A percentile compares a stretch with the other conserved stretches of the same genome.
Conservation (phyloP, 2,329 filamentous ascomycete genomes). For the Pseudogymnoascus verrucosus region DNA sequence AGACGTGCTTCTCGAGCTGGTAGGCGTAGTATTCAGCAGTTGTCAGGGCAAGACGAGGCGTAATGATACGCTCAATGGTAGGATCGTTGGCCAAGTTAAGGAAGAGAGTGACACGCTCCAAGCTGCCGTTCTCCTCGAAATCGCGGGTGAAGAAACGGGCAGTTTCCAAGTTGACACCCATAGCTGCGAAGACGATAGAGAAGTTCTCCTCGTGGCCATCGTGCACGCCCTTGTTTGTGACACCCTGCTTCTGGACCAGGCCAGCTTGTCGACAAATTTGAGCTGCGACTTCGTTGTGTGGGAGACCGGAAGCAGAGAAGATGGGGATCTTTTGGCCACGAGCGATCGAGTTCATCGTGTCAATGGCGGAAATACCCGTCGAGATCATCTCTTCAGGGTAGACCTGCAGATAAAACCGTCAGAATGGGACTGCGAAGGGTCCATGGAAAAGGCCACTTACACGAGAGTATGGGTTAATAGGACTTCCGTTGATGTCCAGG, state of each 20-base stretch:
- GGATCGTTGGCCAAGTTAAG: slow-evolving; percentile 98
- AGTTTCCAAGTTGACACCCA: slow-evolving; percentile 99
- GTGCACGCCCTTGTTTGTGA: slow-evolving; percentile 87
- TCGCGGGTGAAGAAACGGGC: slow-evolving; percentile 97
- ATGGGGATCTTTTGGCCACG: slow-evolving; percentile 99
- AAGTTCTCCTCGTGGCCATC: slow-evolving; percentile 99
- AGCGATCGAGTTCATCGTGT: slow-evolving; percentile 96
- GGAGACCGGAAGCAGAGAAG: slow-evolving; percentile 95
- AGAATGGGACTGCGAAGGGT: background rate
- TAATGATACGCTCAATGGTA: slow-evolving; percentile 99
- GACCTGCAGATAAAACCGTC: slow-evolving; percentile 46
- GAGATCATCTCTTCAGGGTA: slow-evolving; percentile 99
- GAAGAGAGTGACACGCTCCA: slow-evolving; percentile 96
- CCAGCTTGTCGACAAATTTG: slow-evolving; percentile 97
- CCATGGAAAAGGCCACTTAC: slow-evolving; percentile 41
- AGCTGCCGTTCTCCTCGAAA: slow-evolving; percentile 97
- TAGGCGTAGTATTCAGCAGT: slow-evolving; percentile 99
- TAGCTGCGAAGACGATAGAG: slow-evolving; percentile 97
- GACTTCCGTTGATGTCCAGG: slow-evolving; percentile 96
- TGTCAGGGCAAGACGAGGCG: slow-evolving; percentile 91
- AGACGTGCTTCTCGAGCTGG: slow-evolving; percentile 98
- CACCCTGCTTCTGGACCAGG: slow-evolving; percentile 68
- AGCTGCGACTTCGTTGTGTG: slow-evolving; percentile 98
- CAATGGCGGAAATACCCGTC: slow-evolving; percentile 97
- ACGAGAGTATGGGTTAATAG: slow-evolving; percentile 96